These are phyloP conservation scores for Angomonas ambiguus DNA, from an alignment of 208 protist species.

Conservation along the genomic window DNA sequence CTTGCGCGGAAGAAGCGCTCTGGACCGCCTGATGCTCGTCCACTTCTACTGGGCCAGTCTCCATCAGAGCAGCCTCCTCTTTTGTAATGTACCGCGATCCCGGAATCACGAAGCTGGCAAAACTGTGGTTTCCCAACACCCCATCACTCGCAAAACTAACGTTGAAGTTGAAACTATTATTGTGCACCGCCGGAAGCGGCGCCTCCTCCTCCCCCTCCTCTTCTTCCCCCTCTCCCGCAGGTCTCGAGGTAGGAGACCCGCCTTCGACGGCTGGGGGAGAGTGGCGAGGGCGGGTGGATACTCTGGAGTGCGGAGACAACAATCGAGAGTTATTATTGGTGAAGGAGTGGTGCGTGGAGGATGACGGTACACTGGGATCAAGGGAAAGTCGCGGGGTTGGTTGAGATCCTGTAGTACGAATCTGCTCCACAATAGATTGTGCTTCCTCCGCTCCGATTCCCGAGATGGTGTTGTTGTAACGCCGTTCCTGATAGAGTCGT, in stretches of 20 bases:
- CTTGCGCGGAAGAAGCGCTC: neutral
- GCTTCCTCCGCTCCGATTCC: constrained; percentile 21
- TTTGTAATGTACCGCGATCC: constrained; percentile 7
- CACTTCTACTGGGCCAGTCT: neutral
- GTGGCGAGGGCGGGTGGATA: neutral
- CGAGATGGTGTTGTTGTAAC: constrained; percentile 25
- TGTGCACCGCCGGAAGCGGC: neutral
- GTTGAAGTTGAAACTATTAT: constrained; percentile 5
- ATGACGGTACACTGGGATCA: neutral
- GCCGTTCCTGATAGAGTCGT: constrained; percentile 20
- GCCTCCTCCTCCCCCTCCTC: neutral
- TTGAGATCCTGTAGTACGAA: neutral
- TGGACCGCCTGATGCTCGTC: neutral
- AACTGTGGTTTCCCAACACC: neutral
- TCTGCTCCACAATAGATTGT: neutral
- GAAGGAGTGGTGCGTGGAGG: neutral
- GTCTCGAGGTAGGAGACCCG: neutral
- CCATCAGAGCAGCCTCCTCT: neutral
- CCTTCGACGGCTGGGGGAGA: neutral
- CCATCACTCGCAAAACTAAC: constrained; percentile 2
- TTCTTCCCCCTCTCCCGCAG: neutral
- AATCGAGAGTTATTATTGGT: constrained; percentile 1
- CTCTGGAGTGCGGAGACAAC: neutral
- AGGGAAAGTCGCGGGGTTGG: neutral
- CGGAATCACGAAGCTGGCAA: constrained; percentile 7